Conservation (phyloP, 78 protist genomes). For the Dictyostelium purpureum region DNA sequence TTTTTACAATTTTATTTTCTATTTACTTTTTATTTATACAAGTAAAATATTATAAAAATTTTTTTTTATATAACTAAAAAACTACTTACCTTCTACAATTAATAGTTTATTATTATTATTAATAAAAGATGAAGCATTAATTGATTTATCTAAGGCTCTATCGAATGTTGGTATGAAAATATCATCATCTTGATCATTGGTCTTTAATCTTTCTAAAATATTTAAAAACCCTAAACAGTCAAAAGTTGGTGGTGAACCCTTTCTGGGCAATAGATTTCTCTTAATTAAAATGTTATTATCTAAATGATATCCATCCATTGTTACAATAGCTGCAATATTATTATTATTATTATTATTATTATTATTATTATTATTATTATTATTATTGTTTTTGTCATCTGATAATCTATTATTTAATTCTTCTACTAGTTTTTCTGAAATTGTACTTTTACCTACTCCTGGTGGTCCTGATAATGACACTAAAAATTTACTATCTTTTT, state of each 20-base stretch:
- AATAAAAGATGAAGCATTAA: not conserved
- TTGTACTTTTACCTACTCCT: conserved; percentile 24
- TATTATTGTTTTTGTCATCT: not conserved
- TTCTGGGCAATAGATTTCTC: not conserved
- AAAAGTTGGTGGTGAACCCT: conserved; percentile 72
- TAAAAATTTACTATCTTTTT: not conserved
- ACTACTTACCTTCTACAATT: conserved; percentile 6
- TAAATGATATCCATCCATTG: conserved; percentile 70
- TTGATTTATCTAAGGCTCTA: conserved; percentile 25
- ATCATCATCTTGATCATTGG: not conserved
- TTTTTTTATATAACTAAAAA: no score
- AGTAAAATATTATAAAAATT: not conserved
- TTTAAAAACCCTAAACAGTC: conserved; percentile 16
- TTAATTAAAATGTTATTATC: conserved; percentile 38
- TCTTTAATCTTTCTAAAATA: conserved; percentile 1
- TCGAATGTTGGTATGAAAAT: conserved; percentile 49
- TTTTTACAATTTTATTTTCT: no score
- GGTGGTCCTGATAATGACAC: conserved; percentile 29
- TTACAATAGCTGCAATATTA: conserved; percentile 15
- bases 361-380: not conserved
- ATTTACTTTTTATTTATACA: not conserved
- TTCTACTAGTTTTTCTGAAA: not conserved
- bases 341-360: no score
- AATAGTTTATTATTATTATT: not conserved
- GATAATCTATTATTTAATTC: not conserved